Percentiles rank a stretch among this genome's conserved stretches.
These are phyloP conservation scores for Diaporthe sp. DNA, from an alignment of 2,329 filamentous ascomycete genomes.

Conservation along the genomic window DNA sequence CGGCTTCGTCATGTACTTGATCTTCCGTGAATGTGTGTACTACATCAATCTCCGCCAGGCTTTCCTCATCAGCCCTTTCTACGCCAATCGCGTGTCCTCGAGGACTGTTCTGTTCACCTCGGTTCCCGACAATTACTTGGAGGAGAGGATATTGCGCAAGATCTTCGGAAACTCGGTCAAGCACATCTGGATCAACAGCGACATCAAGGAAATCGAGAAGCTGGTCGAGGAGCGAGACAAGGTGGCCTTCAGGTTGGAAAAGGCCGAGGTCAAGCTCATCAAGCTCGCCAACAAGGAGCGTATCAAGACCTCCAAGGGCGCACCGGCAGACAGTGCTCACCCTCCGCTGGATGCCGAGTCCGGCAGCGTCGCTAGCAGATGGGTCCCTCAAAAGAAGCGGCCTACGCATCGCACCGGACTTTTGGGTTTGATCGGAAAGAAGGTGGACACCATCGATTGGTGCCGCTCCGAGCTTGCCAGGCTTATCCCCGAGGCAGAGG, in stretches of 20 bases:
- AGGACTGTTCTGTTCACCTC: conserved; percentile 91
- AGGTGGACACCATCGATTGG: conserved; percentile 96
- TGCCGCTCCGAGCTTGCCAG: conserved; percentile 82
- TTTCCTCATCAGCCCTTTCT: conserved; percentile 87
- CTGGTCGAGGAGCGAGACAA: conserved; percentile 86
- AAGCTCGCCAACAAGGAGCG: conserved; percentile 81
- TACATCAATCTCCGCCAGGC: conserved; percentile 95
- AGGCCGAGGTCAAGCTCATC: conserved; percentile 88
- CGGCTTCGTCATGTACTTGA: conserved; percentile 88
- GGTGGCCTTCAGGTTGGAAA: conserved; percentile 85
- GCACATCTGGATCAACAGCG: conserved; percentile 86
- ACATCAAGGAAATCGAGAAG: conserved; percentile 83
- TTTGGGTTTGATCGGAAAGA: conserved; percentile 81
- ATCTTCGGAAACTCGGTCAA: conserved; percentile 88
- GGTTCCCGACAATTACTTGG: conserved; percentile 83
- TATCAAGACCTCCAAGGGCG: conserved; percentile 75
- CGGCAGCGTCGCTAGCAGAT: conserved; percentile 79
- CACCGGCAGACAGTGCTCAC: conserved; percentile 54
- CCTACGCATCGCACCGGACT: conserved; percentile 81
- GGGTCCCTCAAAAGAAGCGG: conserved; percentile 80
- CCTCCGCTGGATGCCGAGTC: conserved; percentile 75
- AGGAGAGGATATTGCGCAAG: conserved; percentile 81
- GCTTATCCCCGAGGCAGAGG: conserved; percentile 79
- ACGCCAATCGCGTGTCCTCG: conserved; percentile 88
- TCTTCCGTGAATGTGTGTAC: conserved; percentile 90